Evolutionary conservation across 192 early-diverging fungal genomes (phyloP).

Genomic region (Powellomyces hirtus): DNA sequence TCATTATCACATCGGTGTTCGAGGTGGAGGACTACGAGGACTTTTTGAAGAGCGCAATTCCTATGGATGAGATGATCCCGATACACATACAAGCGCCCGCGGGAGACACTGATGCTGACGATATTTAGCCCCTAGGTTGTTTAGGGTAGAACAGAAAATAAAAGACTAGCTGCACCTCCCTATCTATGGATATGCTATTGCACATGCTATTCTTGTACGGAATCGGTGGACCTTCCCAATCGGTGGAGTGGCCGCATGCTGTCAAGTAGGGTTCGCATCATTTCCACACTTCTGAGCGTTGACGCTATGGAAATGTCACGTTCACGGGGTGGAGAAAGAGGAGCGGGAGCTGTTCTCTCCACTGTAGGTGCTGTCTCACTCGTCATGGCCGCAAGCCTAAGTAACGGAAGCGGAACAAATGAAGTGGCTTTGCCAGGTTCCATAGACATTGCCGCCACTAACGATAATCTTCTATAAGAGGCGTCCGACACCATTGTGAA

Average conservation of each 20-base stretch:
- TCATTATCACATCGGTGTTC: slow-evolving; percentile 34
- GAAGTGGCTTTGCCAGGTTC: not conserved
- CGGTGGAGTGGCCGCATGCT: not conserved
- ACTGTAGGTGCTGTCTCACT: too few species aligned
- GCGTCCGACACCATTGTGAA: slow-evolving; percentile 10
- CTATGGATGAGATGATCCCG: slow-evolving; percentile 23
- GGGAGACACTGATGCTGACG: not conserved
- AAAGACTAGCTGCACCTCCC: too few species aligned
- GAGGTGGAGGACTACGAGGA: slow-evolving; percentile 39
- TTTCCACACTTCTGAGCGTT: not conserved
- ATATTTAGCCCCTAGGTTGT: too few species aligned
- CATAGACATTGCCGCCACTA: not conserved
- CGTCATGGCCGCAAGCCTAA: not conserved
- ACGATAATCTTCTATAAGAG: not conserved
- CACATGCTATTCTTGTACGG: too few species aligned
- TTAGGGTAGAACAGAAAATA: too few species aligned
- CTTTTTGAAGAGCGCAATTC: slow-evolving; percentile 22
- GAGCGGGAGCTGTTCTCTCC: too few species aligned
- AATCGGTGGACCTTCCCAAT: too few species aligned
- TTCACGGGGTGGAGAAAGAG: too few species aligned
- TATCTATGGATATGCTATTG: too few species aligned
- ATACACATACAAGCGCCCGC: slow-evolving; percentile 19
- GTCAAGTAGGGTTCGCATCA: not conserved
- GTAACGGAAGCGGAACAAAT: slow-evolving; percentile 8
- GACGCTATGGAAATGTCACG: too few species aligned